Conservation (phyloP, 805 yeast species). For the Spathaspora sp. region DNA sequence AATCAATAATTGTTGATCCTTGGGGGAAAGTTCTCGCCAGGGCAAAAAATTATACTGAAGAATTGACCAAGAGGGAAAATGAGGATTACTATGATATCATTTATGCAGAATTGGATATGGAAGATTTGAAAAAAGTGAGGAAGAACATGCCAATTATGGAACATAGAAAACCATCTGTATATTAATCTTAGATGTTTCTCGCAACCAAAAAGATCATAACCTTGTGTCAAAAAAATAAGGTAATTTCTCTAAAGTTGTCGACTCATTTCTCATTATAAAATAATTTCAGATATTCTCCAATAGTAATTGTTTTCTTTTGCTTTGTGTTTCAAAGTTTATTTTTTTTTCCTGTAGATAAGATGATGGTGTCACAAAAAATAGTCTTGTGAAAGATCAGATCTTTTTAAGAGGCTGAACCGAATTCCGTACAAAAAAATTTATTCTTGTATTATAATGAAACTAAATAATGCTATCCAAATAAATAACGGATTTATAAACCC, state of each 20-base stretch:
- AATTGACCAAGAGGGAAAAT: conserved; percentile 18
- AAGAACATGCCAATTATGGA: conserved; percentile 71
- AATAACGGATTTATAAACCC: not conserved
- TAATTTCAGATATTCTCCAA: too few relatives aligned
- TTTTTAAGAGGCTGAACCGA: too few relatives aligned
- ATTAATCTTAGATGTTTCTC: too few relatives aligned
- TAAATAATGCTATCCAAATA: not conserved
- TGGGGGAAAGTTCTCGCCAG: conserved; percentile 79
- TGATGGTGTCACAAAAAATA: not conserved
- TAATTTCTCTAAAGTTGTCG: too few relatives aligned
- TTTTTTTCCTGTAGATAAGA: not conserved
- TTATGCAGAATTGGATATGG: conserved; percentile 65
- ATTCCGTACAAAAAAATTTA: too few relatives aligned
- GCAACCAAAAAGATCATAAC: not conserved
- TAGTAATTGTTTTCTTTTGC: not conserved
- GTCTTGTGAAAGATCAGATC: not conserved
- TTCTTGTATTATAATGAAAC: not conserved
- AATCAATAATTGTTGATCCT: conserved; percentile 83
- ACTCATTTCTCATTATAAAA: too few relatives aligned
- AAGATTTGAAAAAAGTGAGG: conserved; percentile 48
- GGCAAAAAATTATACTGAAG: conserved; percentile 26
- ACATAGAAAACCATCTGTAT: conserved; percentile 66
- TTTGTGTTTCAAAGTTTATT: not conserved
- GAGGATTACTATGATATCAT: conserved; percentile 42
- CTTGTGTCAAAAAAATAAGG: not conserved